Evolutionary conservation across 148 eudicot species (phyloP).

Genomic region (Rhododendron molle): DNA sequence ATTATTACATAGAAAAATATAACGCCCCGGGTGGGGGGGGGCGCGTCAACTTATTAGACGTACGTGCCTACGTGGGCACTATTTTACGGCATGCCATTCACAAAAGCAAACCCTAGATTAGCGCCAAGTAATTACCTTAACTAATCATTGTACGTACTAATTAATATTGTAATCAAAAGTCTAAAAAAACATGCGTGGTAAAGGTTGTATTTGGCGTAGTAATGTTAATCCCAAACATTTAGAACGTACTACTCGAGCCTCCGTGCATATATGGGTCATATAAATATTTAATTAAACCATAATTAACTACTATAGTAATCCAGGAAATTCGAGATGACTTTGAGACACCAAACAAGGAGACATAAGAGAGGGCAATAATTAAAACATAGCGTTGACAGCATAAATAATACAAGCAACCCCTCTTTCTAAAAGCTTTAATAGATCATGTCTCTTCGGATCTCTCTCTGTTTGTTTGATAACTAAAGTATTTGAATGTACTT

Average conservation of each 20-base stretch:
- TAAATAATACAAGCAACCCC: too few relatives aligned
- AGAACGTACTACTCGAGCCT: background rate
- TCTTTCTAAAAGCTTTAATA: too few relatives aligned
- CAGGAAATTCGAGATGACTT: background rate
- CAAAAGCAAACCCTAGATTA: conserved; percentile 4
- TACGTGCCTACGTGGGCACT: conserved; percentile 19
- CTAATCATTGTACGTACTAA: background rate
- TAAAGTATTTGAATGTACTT: background rate
- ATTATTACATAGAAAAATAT: background rate
- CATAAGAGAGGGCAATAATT: background rate
- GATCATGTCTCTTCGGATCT: background rate
- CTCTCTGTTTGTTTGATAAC: background rate
- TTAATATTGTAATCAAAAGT: background rate
- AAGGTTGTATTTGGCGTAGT: background rate
- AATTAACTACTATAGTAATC: background rate
- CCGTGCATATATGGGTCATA: background rate
- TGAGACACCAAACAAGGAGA: background rate
- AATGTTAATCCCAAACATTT: background rate
- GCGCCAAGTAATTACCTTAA: conserved; percentile 14
- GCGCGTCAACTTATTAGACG: conserved; percentile 15
- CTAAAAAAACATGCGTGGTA: background rate
- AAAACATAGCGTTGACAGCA: too few relatives aligned
- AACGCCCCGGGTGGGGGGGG: background rate
- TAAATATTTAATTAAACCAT: background rate
- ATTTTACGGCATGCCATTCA: background rate